phyloP scores from a whole-genome alignment of 176 grass and related monocot genomes.

The Raddia distichophylla region DNA sequence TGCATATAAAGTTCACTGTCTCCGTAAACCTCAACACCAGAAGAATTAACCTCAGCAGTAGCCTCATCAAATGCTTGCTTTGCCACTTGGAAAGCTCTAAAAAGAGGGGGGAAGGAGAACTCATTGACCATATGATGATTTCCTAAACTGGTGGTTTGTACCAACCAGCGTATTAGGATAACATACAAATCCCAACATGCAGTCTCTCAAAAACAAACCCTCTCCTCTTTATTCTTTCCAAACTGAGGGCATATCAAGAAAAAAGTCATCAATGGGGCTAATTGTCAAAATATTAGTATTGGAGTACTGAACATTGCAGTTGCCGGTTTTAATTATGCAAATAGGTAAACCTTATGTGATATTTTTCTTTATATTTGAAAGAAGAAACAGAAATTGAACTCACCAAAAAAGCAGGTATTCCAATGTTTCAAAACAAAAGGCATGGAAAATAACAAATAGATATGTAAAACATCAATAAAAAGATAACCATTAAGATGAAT shows the following conservation, averaged over 20 bases:
- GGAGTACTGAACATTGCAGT: not conserved
- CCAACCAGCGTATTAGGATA: conserved; percentile 23
- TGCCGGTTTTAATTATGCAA: not conserved
- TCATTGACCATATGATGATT: conserved; percentile 3
- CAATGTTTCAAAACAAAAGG: conserved; percentile 11
- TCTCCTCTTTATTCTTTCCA: not conserved
- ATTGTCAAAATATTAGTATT: not conserved
- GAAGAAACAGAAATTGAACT: not conserved
- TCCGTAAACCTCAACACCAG: conserved; percentile 52
- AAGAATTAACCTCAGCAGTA: conserved; percentile 59
- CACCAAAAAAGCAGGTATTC: not conserved
- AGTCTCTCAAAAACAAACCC: not conserved
- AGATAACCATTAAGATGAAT: conserved; percentile 33
- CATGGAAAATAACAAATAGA: not conserved
- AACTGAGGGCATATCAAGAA: not conserved
- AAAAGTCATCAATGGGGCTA: not conserved
- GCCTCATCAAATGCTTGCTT: conserved; percentile 84
- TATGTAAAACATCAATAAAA: conserved; percentile 30
- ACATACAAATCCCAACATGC: conserved; percentile 5
- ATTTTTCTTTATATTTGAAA: not conserved
- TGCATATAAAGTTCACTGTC: conserved; percentile 72
- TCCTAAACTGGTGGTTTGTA: not conserved
- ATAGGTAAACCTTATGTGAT: not conserved
- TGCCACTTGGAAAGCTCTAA: conserved; percentile 73
- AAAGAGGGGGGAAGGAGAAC: conserved; percentile 21